A percentile compares a stretch with the other conserved stretches of the same genome.
phyloP scores from a whole-genome alignment of 2,329 filamentous ascomycete species.

The Pseudogymnoascus sp. region DNA sequence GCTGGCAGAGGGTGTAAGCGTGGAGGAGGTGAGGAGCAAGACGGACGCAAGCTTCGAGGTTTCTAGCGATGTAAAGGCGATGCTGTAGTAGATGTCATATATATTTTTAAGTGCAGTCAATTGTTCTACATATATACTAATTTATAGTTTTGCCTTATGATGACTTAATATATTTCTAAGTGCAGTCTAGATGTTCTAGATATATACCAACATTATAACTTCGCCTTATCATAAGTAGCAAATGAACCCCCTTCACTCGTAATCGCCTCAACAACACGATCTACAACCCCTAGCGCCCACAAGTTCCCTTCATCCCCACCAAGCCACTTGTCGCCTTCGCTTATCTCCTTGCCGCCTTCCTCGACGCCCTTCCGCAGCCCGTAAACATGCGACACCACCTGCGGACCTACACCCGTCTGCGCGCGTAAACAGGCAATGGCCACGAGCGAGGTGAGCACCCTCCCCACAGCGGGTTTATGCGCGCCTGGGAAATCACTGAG shows the following conservation, averaged over 20 bases:
- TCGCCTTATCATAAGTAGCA: constrained; percentile 20
- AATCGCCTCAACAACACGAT: constrained; percentile 48
- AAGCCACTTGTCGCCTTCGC: constrained; percentile 49
- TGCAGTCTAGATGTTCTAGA: neutral
- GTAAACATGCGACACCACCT: constrained; percentile 77
- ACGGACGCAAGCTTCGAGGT: constrained; percentile 61
- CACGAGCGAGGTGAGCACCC: constrained; percentile 63
- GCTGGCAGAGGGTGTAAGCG: constrained; percentile 56
- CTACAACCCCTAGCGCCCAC: constrained; percentile 55
- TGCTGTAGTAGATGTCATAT: constrained; percentile 20
- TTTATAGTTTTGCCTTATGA: neutral
- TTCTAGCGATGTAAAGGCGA: constrained; percentile 46
- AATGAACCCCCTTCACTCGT: constrained; percentile 40
- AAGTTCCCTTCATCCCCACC: constrained; percentile 55
- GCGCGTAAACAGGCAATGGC: constrained; percentile 67
- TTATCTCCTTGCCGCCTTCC: constrained; percentile 47
- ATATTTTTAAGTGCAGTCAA: neutral
- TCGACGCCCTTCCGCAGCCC: constrained; percentile 68
- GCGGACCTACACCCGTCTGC: constrained; percentile 74
- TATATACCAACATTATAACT: neutral
- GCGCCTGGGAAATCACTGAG: constrained; percentile 51
- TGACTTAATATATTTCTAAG: neutral
- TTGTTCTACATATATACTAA: neutral
- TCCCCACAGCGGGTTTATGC: constrained; percentile 44
- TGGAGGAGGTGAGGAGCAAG: constrained; percentile 61